phyloP scores from a whole-genome alignment of 1,284 basidiomycete genomes.

The Polyporus tsugae region DNA sequence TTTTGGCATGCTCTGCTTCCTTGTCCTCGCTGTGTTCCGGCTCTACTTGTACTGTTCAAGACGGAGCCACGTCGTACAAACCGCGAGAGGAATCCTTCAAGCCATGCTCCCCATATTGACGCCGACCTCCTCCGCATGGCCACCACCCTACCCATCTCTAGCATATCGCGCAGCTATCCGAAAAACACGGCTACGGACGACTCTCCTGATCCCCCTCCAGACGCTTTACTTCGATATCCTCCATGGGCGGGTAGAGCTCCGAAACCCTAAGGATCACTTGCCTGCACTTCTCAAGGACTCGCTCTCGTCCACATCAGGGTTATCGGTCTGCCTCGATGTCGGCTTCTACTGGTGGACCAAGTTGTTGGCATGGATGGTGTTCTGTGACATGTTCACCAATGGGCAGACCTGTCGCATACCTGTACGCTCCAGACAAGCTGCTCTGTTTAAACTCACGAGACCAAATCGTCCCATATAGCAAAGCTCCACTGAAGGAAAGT shows the following conservation, averaged over 20 bases:
- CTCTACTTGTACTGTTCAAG: neutral
- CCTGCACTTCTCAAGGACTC: conserved; percentile 38
- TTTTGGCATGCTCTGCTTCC: neutral
- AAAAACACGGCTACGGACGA: conserved; percentile 17
- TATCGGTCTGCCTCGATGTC: conserved; percentile 35
- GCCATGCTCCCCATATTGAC: conserved; percentile 44
- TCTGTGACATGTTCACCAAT: conserved; percentile 9
- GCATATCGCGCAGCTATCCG: conserved; percentile 30
- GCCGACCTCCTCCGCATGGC: conserved; percentile 48
- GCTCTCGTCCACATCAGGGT: conserved; percentile 23
- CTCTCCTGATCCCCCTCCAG: conserved; percentile 24
- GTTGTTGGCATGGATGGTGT: conserved; percentile 37
- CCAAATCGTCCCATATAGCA: neutral
- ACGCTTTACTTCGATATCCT: conserved; percentile 34
- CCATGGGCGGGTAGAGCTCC: conserved; percentile 42
- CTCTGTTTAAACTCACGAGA: neutral
- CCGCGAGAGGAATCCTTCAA: conserved; percentile 35
- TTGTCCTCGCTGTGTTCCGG: neutral
- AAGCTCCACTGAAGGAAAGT: neutral
- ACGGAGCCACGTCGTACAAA: neutral
- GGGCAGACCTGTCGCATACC: neutral
- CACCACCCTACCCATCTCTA: conserved; percentile 41
- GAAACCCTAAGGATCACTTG: conserved; percentile 40
- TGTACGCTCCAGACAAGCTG: neutral
- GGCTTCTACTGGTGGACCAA: conserved; percentile 42